Percentiles rank a stretch among this genome's conserved stretches.
Conservation (phyloP, 495 filamentous ascomycete genomes). For the Aspergillus homomorphus region DNA sequence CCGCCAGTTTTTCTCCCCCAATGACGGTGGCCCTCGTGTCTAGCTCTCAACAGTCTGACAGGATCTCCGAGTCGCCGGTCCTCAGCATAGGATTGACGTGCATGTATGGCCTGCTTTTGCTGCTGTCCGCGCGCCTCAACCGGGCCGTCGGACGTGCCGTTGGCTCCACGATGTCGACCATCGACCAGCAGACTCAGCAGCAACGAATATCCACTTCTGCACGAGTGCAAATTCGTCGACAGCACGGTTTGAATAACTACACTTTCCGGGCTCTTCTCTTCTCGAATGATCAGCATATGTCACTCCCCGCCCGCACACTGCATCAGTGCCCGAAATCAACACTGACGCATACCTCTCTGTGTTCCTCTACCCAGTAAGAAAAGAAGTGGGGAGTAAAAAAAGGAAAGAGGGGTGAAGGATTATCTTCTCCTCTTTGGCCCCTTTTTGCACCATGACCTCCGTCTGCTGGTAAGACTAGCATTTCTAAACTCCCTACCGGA, state of each 20-base stretch:
- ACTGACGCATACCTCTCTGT: constrained; percentile 8
- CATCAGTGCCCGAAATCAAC: constrained; percentile 27
- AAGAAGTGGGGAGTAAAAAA: not conserved
- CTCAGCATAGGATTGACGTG: constrained; percentile 21
- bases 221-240: constrained; percentile 20
- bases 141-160: constrained; percentile 27
- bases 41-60: constrained; percentile 13
- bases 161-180: constrained; percentile 20
- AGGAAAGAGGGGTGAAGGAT: not conserved
- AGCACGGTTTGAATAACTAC: not conserved
- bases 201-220: constrained; percentile 22
- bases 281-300: constrained; percentile 9
- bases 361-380: constrained; percentile 8
- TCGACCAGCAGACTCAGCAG: constrained; percentile 3
- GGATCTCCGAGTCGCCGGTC: constrained; percentile 7
- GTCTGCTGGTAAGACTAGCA: too few species aligned
- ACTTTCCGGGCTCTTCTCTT: constrained; percentile 6
- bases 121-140: constrained; percentile 23
- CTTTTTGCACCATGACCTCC: not conserved
- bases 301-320: constrained; percentile 13
- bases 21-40: constrained; percentile 20
- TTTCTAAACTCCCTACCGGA: too few species aligned
- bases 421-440: not conserved
- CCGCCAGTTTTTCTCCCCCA: constrained; percentile 24
- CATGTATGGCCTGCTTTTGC: constrained; percentile 22